Conservation (phyloP, 352 stramenopile genomes). For the Pythium diclinum region DNA sequence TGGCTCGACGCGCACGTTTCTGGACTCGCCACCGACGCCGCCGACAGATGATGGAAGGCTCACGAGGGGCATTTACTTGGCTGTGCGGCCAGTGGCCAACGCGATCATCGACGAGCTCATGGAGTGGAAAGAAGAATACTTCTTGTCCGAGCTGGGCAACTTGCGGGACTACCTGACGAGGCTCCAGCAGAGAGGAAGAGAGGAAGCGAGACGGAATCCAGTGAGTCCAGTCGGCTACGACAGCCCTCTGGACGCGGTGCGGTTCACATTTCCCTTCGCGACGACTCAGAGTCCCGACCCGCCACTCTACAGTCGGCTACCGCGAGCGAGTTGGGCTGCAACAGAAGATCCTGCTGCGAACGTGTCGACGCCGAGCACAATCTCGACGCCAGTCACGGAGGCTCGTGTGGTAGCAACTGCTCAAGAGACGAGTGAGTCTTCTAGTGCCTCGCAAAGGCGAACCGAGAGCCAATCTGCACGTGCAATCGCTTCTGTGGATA, state of each 20-base stretch:
- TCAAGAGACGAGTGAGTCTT: too few relatives aligned
- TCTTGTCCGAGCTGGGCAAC: neutral
- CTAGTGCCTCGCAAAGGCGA: too few relatives aligned
- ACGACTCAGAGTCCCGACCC: neutral
- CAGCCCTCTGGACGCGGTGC: neutral
- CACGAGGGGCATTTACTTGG: neutral
- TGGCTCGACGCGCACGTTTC: neutral
- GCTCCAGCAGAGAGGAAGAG: neutral
- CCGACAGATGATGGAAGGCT: neutral
- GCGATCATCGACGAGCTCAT: neutral
- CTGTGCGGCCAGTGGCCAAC: neutral
- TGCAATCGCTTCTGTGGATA: too few relatives aligned
- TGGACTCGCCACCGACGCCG: neutral
- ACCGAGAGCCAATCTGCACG: too few relatives aligned
- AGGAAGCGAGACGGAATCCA: neutral
- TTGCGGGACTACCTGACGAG: neutral
- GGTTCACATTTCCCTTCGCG: neutral
- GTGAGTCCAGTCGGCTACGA: neutral
- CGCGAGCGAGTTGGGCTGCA: neutral
- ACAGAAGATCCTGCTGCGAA: neutral
- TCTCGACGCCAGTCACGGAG: too few relatives aligned
- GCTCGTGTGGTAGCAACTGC: neutral
- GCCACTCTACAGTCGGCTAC: neutral
- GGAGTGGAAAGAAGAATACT: neutral
- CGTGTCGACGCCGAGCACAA: neutral